These are phyloP conservation scores for Colletotrichum tabaci DNA, from an alignment of 2,329 filamentous ascomycete genomes.

Conservation along the genomic window DNA sequence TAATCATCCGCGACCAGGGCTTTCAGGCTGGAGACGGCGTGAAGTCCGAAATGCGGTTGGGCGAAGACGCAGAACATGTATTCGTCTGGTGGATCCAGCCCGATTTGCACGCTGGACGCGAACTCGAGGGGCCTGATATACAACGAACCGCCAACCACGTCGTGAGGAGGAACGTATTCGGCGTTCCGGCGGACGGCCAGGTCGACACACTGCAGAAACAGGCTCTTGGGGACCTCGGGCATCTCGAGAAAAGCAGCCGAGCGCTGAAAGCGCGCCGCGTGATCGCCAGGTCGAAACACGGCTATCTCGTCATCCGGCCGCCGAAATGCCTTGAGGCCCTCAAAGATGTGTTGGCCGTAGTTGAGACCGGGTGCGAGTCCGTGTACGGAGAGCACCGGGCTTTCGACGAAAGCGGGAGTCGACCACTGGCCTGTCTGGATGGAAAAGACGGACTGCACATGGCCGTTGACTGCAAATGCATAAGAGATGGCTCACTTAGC, in stretches of 20 bases:
- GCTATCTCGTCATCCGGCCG: background rate
- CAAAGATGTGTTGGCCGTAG: background rate
- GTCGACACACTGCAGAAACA: constrained; percentile 72
- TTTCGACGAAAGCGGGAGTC: background rate
- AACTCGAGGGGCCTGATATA: constrained; percentile 78
- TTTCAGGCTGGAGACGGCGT: constrained; percentile 58
- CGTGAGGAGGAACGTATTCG: constrained; percentile 76
- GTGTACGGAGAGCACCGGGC: background rate
- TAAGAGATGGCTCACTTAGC: background rate
- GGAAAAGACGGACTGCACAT: background rate
- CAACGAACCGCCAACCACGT: constrained; percentile 74
- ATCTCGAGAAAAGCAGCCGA: constrained; percentile 64
- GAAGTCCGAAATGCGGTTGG: constrained; percentile 73
- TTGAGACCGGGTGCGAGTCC: background rate
- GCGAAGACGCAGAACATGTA: constrained; percentile 76
- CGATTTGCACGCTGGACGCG: constrained; percentile 53
- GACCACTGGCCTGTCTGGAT: background rate
- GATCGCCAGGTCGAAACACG: constrained; percentile 1
- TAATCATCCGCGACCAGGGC: constrained; percentile 78
- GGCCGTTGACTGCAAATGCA: background rate
- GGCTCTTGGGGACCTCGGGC: constrained; percentile 70
- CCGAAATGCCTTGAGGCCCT: constrained; percentile 4
- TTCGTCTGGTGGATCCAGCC: constrained; percentile 62
- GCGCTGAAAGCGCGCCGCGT: constrained; percentile 19
- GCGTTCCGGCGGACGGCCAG: constrained; percentile 77